Conservation (phyloP, 225 moss, liverwort and hornwort species). For the Thuidium tamariscinum region DNA sequence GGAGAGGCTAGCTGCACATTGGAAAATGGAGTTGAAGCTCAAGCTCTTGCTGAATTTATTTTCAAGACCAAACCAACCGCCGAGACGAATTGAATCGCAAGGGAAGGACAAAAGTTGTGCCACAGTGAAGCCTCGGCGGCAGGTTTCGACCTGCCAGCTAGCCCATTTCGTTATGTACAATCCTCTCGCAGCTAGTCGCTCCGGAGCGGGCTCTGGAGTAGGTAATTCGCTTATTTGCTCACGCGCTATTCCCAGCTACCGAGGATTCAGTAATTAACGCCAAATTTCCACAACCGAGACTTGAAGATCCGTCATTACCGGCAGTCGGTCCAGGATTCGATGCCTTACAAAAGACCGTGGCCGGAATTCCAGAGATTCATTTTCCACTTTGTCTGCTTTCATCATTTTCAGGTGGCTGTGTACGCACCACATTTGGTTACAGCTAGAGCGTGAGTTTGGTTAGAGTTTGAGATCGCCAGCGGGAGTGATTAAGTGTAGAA, state of each 20-base stretch:
- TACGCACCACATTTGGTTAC: not conserved
- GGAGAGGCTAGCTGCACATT: not conserved
- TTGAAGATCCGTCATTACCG: not conserved
- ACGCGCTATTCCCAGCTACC: not conserved
- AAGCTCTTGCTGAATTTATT: not conserved
- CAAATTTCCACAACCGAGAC: not conserved
- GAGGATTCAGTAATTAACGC: too few species aligned
- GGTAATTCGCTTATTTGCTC: not conserved
- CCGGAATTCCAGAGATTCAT: not conserved
- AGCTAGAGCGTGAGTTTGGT: not conserved
- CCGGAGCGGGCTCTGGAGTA: not conserved
- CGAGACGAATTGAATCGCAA: not conserved
- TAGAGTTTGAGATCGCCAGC: not conserved
- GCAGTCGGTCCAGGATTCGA: not conserved
- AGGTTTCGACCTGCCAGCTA: not conserved
- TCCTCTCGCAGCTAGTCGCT: not conserved
- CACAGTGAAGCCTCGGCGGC: not conserved
- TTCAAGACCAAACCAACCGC: not conserved
- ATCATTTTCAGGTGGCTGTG: not conserved
- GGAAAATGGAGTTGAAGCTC: not conserved
- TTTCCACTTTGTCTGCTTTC: not conserved
- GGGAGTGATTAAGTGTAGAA: not conserved
- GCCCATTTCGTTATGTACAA: not conserved
- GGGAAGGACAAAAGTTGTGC: not conserved
- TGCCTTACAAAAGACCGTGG: not conserved